phyloP scores from a whole-genome alignment of 176 grass and related monocot species.

The Bonia amplexicaulis region DNA sequence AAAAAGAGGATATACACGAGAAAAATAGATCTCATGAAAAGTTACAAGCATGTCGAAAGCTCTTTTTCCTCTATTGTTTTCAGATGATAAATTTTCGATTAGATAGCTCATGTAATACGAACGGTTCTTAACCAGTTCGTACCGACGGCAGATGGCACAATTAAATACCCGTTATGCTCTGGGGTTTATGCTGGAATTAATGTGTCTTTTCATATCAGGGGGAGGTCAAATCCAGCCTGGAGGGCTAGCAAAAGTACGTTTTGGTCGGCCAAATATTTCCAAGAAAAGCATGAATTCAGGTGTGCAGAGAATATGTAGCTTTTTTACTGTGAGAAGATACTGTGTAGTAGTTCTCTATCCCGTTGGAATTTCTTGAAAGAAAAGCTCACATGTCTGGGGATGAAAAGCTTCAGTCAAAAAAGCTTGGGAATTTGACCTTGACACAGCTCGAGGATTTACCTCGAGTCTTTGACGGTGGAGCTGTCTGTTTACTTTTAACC shows the following conservation, averaged over 20 bases:
- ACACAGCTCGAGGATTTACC: constrained; percentile 9
- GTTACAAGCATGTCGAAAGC: too few species aligned
- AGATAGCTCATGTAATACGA: not conserved
- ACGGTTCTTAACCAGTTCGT: not conserved
- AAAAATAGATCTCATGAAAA: too few species aligned
- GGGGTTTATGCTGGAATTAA: not conserved
- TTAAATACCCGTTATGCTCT: not conserved
- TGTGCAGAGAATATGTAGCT: constrained; percentile 26
- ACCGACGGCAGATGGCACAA: not conserved
- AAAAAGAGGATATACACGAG: too few species aligned
- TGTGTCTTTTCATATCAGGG: not conserved
- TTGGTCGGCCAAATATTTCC: constrained; percentile 17
- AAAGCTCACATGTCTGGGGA: not conserved
- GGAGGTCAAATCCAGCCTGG: not conserved
- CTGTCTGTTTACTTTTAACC: not conserved
- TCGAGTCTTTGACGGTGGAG: not conserved
- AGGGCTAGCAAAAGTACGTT: constrained; percentile 10
- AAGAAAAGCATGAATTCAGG: constrained; percentile 23
- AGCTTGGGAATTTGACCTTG: constrained; percentile 7
- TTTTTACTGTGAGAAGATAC: constrained; percentile 14
- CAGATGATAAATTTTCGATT: not conserved
- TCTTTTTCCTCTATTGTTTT: too few species aligned
- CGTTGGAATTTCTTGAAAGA: not conserved
- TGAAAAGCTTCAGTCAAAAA: constrained; percentile 38
- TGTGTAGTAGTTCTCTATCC: not conserved